Evolutionary conservation across 1,284 basidiomycete species (phyloP).

Genomic region (Xerocomus cyaneibrunnescens): DNA sequence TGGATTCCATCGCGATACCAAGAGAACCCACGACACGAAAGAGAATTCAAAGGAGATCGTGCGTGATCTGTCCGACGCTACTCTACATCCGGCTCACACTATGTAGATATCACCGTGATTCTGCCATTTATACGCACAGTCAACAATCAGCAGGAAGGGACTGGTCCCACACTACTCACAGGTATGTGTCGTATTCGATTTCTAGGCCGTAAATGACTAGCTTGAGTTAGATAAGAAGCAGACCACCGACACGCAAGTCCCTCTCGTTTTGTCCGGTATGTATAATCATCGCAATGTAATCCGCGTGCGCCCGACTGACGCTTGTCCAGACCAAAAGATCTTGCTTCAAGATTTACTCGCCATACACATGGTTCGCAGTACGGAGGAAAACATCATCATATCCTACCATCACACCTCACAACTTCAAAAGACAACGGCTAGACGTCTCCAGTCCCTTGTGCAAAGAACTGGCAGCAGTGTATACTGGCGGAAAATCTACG

Average conservation of each 20-base stretch:
- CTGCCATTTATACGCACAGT: constrained; percentile 47
- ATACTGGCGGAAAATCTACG: constrained; percentile 56
- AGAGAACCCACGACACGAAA: constrained; percentile 36
- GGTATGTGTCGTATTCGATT: constrained; percentile 20
- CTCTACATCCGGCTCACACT: not conserved
- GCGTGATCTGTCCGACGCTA: constrained; percentile 20
- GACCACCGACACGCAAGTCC: constrained; percentile 52
- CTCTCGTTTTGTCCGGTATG: constrained; percentile 39
- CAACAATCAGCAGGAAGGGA: constrained; percentile 14
- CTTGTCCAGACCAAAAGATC: constrained; percentile 21
- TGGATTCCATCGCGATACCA: constrained; percentile 58
- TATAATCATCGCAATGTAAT: not conserved
- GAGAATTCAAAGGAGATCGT: constrained; percentile 52
- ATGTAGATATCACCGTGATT: constrained; percentile 48
- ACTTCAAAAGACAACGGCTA: constrained; percentile 35
- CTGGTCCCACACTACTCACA: constrained; percentile 13
- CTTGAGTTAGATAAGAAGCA: constrained; percentile 27
- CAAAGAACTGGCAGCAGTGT: constrained; percentile 43
- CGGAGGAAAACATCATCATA: constrained; percentile 38
- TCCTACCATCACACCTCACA: constrained; percentile 41
- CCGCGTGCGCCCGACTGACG: not conserved
- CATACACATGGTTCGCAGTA: constrained; percentile 42
- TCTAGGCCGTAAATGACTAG: not conserved
- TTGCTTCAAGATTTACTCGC: constrained; percentile 39
- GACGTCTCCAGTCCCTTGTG: constrained; percentile 36